Percentiles rank a stretch among this genome's conserved stretches.
These are phyloP conservation scores for rapeseed (Brassica napus) DNA, from an alignment of 345 rosid genomes.

Conservation along the genomic window DNA sequence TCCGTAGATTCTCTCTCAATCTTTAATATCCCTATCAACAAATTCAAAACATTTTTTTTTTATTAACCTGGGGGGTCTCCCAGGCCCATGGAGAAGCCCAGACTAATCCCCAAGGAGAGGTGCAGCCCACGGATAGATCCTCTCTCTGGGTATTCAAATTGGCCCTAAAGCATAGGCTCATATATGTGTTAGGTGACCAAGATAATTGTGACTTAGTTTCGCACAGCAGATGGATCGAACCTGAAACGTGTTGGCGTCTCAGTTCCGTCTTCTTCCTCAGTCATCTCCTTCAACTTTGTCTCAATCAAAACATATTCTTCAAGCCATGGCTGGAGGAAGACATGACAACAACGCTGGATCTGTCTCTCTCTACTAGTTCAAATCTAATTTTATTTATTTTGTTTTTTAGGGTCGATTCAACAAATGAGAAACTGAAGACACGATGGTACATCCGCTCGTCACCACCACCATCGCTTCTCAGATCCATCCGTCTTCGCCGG, in stretches of 20 bases:
- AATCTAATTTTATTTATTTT: neutral
- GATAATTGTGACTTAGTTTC: too few relatives aligned
- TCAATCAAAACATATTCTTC: neutral
- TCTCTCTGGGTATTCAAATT: too few relatives aligned
- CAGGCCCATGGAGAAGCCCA: too few relatives aligned
- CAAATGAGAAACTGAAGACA: neutral
- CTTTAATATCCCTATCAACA: neutral
- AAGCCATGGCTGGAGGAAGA: neutral
- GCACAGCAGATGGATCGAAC: too few relatives aligned
- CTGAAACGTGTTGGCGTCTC: too few relatives aligned
- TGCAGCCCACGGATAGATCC: too few relatives aligned
- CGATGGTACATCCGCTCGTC: neutral
- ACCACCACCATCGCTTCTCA: neutral
- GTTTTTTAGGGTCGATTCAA: neutral
- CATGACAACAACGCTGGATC: neutral
- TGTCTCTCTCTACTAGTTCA: neutral
- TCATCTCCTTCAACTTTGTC: neutral
- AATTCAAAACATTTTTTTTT: neutral
- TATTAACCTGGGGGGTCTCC: too few relatives aligned
- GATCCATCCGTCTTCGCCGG: neutral
- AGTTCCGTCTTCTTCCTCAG: neutral
- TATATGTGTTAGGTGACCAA: too few relatives aligned
- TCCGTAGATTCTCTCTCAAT: neutral
- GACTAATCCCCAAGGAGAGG: too few relatives aligned
- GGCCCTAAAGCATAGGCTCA: too few relatives aligned